Evolutionary conservation across 2,329 filamentous ascomycete genomes (phyloP).

Genomic region (Alternaria sp.): DNA sequence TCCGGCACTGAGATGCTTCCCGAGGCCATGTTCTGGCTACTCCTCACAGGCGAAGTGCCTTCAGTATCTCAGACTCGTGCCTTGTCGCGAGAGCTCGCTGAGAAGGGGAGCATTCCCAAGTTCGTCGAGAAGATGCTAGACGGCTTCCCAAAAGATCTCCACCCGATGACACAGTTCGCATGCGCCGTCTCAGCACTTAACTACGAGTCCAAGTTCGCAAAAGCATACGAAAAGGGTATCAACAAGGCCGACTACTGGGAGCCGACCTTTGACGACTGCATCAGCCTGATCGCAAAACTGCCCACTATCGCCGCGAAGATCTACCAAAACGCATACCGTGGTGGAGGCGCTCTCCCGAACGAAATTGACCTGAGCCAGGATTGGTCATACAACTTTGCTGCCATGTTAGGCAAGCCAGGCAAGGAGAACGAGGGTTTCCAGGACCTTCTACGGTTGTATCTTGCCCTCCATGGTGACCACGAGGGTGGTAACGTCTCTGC

Average conservation of each 20-base stretch:
- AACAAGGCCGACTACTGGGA: slow-evolving; percentile 99
- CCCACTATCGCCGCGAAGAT: slow-evolving; percentile 97
- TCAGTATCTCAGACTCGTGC: slow-evolving; percentile 80
- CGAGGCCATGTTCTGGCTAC: slow-evolving; percentile 99
- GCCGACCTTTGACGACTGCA: slow-evolving; percentile 93
- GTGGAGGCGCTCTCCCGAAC: slow-evolving; percentile 76
- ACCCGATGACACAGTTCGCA: slow-evolving; percentile 98
- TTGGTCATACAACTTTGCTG: slow-evolving; percentile 98
- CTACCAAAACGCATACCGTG: slow-evolving; percentile 87
- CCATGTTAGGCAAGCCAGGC: slow-evolving; percentile 90
- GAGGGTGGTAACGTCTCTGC: slow-evolving; percentile 98
- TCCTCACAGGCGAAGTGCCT: slow-evolving; percentile 91
- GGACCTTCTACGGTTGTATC: slow-evolving; percentile 90
- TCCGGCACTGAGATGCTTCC: slow-evolving; percentile 96
- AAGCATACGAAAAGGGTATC: slow-evolving; percentile 87
- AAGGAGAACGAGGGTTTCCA: slow-evolving; percentile 93
- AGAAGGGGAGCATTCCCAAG: slow-evolving; percentile 80
- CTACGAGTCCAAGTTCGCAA: slow-evolving; percentile 92
- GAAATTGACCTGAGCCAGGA: slow-evolving; percentile 85
- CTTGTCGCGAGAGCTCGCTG: slow-evolving; percentile 85
- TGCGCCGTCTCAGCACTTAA: slow-evolving; percentile 96
- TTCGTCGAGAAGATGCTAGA: slow-evolving; percentile 91
- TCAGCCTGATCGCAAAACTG: slow-evolving; percentile 92
- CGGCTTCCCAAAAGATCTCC: slow-evolving; percentile 85
- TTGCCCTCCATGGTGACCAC: slow-evolving; percentile 96